Percentiles rank a stretch among this genome's conserved stretches.
These are phyloP conservation scores for Zostera marina DNA, from an alignment of 116 monocot genomes.

Conservation along the genomic window DNA sequence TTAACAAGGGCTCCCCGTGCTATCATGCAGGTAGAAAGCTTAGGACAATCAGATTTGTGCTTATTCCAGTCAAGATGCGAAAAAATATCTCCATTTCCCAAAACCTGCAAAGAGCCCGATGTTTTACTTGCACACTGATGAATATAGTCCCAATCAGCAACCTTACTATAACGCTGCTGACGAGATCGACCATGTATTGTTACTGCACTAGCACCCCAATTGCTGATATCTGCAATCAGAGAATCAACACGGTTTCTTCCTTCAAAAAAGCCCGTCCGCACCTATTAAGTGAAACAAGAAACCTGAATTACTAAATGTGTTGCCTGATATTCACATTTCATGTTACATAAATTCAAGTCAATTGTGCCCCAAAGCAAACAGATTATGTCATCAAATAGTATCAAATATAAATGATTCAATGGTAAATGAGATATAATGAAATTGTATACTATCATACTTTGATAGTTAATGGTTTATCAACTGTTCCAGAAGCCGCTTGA, in stretches of 20 bases:
- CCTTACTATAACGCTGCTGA: constrained; percentile 88
- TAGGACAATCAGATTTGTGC: constrained; percentile 37
- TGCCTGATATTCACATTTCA: background rate
- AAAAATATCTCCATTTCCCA: constrained; percentile 93
- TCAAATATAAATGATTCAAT: background rate
- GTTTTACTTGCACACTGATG: constrained; percentile 55
- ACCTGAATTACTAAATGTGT: background rate
- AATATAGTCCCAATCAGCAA: constrained; percentile 94
- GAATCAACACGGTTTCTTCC: constrained; percentile 86
- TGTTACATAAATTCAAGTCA: background rate
- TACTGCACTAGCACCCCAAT: constrained; percentile 64
- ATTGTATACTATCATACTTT: constrained; percentile 66
- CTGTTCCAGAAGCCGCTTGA: constrained; percentile 42
- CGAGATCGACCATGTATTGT: constrained; percentile 89
- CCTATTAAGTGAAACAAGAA: constrained; percentile 21
- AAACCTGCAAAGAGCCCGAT: constrained; percentile 39
- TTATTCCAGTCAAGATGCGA: constrained; percentile 68
- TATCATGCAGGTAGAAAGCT: constrained; percentile 69
- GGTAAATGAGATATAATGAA: background rate
- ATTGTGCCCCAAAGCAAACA: background rate
- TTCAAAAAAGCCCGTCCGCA: constrained; percentile 76
- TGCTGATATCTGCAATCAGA: constrained; percentile 42
- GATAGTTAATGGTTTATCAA: constrained; percentile 53
- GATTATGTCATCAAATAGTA: background rate
- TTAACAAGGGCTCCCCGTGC: constrained; percentile 81